Base-by-base conservation (phyloP, 495 filamentous ascomycete genomes). In the Hypoxylon fragiforme region DNA sequence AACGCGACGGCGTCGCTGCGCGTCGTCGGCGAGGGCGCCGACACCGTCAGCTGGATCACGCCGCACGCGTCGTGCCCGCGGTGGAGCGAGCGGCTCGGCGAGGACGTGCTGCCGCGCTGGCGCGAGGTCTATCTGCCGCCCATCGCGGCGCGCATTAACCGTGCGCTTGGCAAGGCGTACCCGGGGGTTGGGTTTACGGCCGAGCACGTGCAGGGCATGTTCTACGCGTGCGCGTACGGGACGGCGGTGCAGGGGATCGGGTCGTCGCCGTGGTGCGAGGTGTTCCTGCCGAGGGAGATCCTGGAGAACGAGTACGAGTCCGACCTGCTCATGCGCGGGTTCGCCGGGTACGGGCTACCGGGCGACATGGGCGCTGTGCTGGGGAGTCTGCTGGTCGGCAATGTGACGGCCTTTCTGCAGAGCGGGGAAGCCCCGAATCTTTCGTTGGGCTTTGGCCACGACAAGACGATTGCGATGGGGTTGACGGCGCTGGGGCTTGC, bases 201-300 rank as follows among this genome's bases (percentile, higher is more conserved):
- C 1, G 36, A 4, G 9, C 55, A 59, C 26, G 36, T 47, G 16
- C 47, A 52, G 28, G 55, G 34, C 12, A 59, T 60, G 57, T 15
- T 54, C 9, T 60, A 50, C 19, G 50, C 57, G 8, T 60, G 57
- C 32, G 57, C 50, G n/a, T 60, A 60, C 9, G 57, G 39, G 19
- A 60, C 57, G 4, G 26, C 57, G 1, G 44, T 18, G 3, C 20
- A 44, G 11, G 57, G 57, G 4, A 31, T 49, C n/a, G 57, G 32
- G 3, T 60, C 57, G 7, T 54, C 57, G 0, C 50, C 57, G 0
- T 60, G 57, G 57, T 54, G 57, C 16, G 18, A 42, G 12, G 45
- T 60, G 5, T 60, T 60, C 18, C 30, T 39, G 7, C 44, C 43
- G 0, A 11, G 43, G 6, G 57, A 60, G n/a, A 54, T 60, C 31